These are phyloP conservation scores for Seiridium unicorne DNA, from an alignment of 2,329 filamentous ascomycete species.

Conservation along the genomic window DNA sequence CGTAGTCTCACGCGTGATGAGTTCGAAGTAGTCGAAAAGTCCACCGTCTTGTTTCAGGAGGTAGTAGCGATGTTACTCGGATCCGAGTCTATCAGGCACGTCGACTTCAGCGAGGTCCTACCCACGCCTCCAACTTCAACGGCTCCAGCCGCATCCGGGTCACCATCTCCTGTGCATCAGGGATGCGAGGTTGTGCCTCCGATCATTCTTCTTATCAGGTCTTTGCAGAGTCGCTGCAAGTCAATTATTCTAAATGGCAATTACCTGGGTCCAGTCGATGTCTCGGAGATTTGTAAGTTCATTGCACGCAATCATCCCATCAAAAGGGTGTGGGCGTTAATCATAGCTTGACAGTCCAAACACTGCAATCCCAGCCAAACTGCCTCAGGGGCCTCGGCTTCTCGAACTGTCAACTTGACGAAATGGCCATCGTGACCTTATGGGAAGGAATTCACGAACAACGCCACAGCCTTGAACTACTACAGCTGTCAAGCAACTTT, in stretches of 20 bases:
- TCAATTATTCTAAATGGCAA: conserved; percentile 52
- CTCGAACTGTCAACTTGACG: conserved; percentile 49
- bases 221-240: conserved; percentile 46
- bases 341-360: conserved; percentile 16
- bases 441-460: conserved; percentile 47
- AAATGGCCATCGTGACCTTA: conserved; percentile 44
- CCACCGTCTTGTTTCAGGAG: conserved; percentile 53
- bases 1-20: conserved; percentile 46
- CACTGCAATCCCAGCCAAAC: conserved; percentile 28
- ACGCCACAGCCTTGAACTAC: conserved; percentile 40
- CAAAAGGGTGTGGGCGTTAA: not conserved
- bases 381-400: conserved; percentile 48
- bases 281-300: conserved; percentile 47
- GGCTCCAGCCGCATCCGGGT: conserved; percentile 7
- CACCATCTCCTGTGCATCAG: not conserved
- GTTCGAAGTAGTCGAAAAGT: conserved; percentile 45
- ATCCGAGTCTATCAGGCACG: conserved; percentile 52
- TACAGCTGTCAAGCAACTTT: conserved; percentile 53
- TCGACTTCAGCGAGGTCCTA: conserved; percentile 48
- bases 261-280: conserved; percentile 41
- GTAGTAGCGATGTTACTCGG: conserved; percentile 55
- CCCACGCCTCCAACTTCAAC: conserved; percentile 15
- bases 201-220: conserved; percentile 48
- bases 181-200: conserved; percentile 43
- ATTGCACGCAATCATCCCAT: not conserved